Percentiles rank a stretch among this genome's conserved stretches.
These are phyloP conservation scores for Amesomyces nigricolor DNA, from an alignment of 2,329 filamentous ascomycete species.

Conservation along the genomic window DNA sequence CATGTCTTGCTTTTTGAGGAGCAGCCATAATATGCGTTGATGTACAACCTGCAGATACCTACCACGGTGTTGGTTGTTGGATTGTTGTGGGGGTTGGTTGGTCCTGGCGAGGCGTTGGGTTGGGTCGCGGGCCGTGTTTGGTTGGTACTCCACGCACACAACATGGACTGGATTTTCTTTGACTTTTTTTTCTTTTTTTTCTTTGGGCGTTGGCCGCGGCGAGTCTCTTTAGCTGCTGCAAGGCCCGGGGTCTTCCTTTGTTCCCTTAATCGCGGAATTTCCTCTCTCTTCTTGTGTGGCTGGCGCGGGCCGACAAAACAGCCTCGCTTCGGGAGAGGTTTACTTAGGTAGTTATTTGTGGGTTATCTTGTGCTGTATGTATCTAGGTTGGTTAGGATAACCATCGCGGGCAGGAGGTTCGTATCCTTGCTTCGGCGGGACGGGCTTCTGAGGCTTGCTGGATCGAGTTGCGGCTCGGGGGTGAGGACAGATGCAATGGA, in stretches of 20 bases:
- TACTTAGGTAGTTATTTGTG: not conserved
- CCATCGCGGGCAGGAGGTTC: not conserved
- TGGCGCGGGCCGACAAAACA: conserved; percentile 15
- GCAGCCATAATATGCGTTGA: conserved; percentile 10
- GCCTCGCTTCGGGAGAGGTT: conserved; percentile 1
- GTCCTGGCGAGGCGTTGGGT: conserved; percentile 9
- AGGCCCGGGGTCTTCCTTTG: not conserved
- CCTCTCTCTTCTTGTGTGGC: conserved; percentile 8
- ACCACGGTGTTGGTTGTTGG: not conserved
- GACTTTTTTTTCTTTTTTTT: not conserved
- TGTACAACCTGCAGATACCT: conserved; percentile 6
- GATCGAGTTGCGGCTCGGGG: not conserved
- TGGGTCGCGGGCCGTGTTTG: not conserved
- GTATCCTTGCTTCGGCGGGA: not conserved
- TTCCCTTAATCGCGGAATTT: conserved; percentile 14
- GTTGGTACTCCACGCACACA: not conserved
- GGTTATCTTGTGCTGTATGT: conserved; percentile 4
- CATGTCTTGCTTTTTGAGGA: conserved; percentile 10
- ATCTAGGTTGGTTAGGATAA: not conserved
- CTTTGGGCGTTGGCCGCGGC: not conserved
- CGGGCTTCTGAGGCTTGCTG: not conserved
- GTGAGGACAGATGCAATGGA: not conserved
- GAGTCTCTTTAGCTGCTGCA: not conserved
- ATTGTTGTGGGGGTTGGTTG: not conserved
- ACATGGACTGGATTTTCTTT: not conserved